phyloP scores from a whole-genome alignment of 108 stramenopile species.

The Discostella stelligeroides region DNA sequence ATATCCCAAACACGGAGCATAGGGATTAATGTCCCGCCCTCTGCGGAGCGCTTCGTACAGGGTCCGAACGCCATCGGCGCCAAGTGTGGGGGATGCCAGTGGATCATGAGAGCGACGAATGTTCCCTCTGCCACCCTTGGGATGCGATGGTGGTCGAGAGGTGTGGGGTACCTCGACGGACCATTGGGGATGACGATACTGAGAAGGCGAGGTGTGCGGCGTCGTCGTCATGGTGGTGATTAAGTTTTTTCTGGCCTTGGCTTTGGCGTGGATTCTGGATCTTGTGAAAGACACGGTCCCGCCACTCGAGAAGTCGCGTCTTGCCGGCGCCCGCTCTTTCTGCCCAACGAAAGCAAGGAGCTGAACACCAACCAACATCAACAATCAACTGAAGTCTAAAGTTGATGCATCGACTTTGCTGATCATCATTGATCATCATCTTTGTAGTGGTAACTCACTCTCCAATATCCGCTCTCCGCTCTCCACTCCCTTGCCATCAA shows the following conservation, averaged over 20 bases:
- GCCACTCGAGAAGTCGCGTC: too few relatives aligned
- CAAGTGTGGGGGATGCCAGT: slow-evolving; percentile 59
- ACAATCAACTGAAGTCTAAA: too few relatives aligned
- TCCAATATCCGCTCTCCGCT: neutral
- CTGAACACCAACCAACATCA: too few relatives aligned
- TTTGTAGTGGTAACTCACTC: too few relatives aligned
- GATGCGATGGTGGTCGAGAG: slow-evolving; percentile 20
- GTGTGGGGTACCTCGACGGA: slow-evolving; percentile 44
- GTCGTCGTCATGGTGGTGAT: slow-evolving; percentile 1
- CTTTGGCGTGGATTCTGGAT: too few relatives aligned
- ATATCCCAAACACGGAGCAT: slow-evolving; percentile 84
- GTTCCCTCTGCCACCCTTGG: slow-evolving; percentile 26
- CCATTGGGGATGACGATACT: slow-evolving; percentile 37
- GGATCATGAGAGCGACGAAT: slow-evolving; percentile 58
- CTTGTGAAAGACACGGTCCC: too few relatives aligned
- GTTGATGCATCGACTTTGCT: too few relatives aligned
- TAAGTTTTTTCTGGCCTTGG: too few relatives aligned
- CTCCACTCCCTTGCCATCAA: neutral
- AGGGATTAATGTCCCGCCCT: slow-evolving; percentile 71
- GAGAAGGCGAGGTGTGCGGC: too few relatives aligned
- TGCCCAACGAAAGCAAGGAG: too few relatives aligned
- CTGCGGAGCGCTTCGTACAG: slow-evolving; percentile 84
- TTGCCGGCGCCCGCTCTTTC: too few relatives aligned
- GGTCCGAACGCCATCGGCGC: slow-evolving; percentile 65
- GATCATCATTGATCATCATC: too few relatives aligned